Percentiles rank a stretch among this genome's conserved stretches.
Evolutionary conservation across 2,329 filamentous ascomycete species (phyloP).

Genomic region (Cylindrodendrum hubeiense): DNA sequence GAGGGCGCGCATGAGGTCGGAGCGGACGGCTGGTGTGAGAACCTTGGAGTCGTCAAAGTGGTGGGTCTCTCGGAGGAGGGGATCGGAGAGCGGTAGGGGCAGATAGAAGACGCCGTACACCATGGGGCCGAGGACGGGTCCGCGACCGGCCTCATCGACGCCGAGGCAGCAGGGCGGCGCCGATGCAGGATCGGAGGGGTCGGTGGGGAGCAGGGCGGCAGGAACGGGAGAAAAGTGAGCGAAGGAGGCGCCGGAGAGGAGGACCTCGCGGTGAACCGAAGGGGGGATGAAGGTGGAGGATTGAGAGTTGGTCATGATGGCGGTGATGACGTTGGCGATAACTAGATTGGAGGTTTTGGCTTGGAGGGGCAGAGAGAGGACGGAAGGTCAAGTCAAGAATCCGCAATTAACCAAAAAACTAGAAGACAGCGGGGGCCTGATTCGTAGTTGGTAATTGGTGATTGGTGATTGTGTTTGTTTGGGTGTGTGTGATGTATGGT

Average conservation of each 20-base stretch:
- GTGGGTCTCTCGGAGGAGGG: slow-evolving; percentile 82
- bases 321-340: slow-evolving; percentile 15
- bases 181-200: slow-evolving; percentile 49
- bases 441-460: not conserved
- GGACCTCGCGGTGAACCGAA: slow-evolving; percentile 68
- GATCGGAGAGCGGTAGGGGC: slow-evolving; percentile 76
- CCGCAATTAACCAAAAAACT: not conserved
- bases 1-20: slow-evolving; percentile 75
- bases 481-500: not conserved
- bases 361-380: not conserved
- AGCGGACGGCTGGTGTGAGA: slow-evolving; percentile 83
- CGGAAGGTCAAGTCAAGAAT: not conserved
- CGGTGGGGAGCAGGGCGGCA: slow-evolving; percentile 63
- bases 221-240: slow-evolving; percentile 79
- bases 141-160: slow-evolving; percentile 93
- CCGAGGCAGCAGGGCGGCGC: slow-evolving; percentile 76
- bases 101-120: slow-evolving; percentile 81
- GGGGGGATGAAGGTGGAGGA: slow-evolving; percentile 71
- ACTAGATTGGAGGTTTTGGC: not conserved
- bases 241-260: slow-evolving; percentile 77
- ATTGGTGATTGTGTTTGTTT: not conserved
- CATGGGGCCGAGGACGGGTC: slow-evolving; percentile 89
- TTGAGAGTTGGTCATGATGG: slow-evolving; percentile 18
- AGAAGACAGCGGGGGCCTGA: not conserved
- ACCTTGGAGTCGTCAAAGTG: slow-evolving; percentile 97